These are phyloP conservation scores for Panicum hallii DNA, from an alignment of 202 grass and related monocot species.

Conservation along the genomic window DNA sequence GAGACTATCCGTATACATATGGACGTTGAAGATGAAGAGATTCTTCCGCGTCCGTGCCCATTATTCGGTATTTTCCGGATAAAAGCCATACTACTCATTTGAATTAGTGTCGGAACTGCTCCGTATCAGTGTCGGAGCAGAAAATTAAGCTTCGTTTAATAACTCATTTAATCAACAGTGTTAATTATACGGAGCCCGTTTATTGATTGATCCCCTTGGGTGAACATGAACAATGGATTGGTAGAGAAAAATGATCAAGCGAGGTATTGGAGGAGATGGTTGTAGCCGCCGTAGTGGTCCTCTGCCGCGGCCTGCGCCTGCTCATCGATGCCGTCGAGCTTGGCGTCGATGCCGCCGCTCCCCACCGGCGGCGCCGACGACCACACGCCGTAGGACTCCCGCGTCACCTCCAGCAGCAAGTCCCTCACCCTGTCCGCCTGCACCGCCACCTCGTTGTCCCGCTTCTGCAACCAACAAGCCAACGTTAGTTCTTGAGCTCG, in stretches of 20 bases:
- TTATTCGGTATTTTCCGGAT: too few species aligned
- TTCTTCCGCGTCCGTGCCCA: too few species aligned
- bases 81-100: too few species aligned
- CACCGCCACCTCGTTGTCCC: slow-evolving; percentile 63
- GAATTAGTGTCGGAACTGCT: too few species aligned
- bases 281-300: slow-evolving; percentile 46
- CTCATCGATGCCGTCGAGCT: slow-evolving; percentile 3
- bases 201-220: slow-evolving; percentile 13
- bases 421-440: slow-evolving; percentile 84
- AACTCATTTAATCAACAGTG: neutral
- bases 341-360: slow-evolving; percentile 14
- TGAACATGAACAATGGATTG: neutral
- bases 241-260: slow-evolving; percentile 1
- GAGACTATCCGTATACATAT: too few species aligned
- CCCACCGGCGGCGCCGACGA: slow-evolving; percentile 16
- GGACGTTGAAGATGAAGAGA: too few species aligned
- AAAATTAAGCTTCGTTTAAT: too few species aligned
- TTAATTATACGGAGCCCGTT: neutral
- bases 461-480: slow-evolving; percentile 52
- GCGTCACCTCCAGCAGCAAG: slow-evolving; percentile 78
- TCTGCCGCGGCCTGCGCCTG: neutral
- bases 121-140: too few species aligned
- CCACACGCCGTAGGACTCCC: slow-evolving; percentile 59
- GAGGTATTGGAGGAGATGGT: slow-evolving; percentile 51
- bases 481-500: too few species aligned